phyloP scores from a whole-genome alignment of 2,329 filamentous ascomycete species.

The Neofusicoccum ribis region DNA sequence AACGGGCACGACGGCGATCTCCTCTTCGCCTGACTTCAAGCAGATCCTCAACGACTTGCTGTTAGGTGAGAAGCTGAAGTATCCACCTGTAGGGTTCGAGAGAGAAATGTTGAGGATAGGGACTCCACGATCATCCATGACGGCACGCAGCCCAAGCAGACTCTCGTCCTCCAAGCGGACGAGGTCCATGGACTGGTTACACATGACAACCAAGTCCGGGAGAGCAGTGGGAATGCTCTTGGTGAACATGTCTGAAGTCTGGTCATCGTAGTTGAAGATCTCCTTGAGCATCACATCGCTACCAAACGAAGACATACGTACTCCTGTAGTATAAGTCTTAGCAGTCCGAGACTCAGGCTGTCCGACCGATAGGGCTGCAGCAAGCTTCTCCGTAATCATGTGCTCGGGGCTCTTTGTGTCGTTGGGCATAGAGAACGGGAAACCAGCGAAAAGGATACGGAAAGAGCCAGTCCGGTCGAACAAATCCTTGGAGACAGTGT shows the following conservation, averaged over 20 bases:
- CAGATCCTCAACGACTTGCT: constrained; percentile 30
- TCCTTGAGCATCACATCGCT: constrained; percentile 8
- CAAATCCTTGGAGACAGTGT: neutral
- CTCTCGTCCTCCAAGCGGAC: neutral
- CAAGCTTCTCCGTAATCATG: constrained; percentile 4
- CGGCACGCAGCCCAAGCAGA: constrained; percentile 23
- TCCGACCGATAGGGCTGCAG: neutral
- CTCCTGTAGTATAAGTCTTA: constrained; percentile 24
- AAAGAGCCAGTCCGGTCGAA: constrained; percentile 9
- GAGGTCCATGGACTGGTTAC: neutral
- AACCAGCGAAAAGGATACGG: constrained; percentile 11
- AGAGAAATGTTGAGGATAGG: constrained; percentile 32
- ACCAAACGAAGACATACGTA: constrained; percentile 27
- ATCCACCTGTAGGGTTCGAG: constrained; percentile 23
- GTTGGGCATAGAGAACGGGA: constrained; percentile 7
- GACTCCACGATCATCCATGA: constrained; percentile 28
- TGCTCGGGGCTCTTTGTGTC: constrained; percentile 8
- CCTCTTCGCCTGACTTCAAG: constrained; percentile 31
- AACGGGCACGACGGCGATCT: constrained; percentile 27
- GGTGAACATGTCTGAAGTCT: constrained; percentile 3
- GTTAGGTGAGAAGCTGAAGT: constrained; percentile 22
- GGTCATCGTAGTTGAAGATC: constrained; percentile 11
- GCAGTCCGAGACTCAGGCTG: neutral
- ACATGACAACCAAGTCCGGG: constrained; percentile 11
- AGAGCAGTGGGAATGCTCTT: constrained; percentile 5